phyloP scores from a whole-genome alignment of 106 monocot genomes.

The Phalaenopsis equestris region DNA sequence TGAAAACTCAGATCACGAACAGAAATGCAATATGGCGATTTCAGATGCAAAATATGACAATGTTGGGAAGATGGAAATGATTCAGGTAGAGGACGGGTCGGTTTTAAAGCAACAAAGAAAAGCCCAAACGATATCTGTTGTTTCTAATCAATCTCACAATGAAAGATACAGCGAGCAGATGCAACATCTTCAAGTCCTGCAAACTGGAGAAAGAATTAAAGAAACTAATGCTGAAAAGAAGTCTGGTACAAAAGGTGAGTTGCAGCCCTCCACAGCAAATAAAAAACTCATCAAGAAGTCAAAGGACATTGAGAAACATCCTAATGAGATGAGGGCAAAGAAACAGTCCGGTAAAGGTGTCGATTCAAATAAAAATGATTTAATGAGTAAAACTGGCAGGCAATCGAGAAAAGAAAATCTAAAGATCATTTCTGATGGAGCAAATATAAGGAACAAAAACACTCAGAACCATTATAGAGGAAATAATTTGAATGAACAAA shows the following conservation, averaged over 20 bases:
- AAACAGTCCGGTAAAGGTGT: not conserved
- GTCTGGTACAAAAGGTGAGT: no score
- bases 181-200: no score
- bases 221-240: no score
- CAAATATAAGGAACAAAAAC: constrained; percentile 5
- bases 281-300: no score
- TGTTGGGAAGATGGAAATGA: not conserved
- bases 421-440: not conserved
- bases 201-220: no score
- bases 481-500: constrained; percentile 11
- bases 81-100: not conserved
- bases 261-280: no score
- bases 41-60: not conserved
- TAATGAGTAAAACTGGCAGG: constrained; percentile 3
- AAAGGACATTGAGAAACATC: no score
- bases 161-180: no score
- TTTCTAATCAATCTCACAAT: no score
- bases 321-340: not conserved
- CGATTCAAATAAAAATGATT: constrained; percentile 1
- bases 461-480: constrained; percentile 4
- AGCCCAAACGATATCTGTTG: no score
- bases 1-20: not conserved
- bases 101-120: not conserved
- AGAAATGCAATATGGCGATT: not conserved
- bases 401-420: constrained; percentile 11